Evolutionary conservation across 768 basidiomycete species (phyloP).

Genomic region (Cystofilobasidium bisporidii): DNA sequence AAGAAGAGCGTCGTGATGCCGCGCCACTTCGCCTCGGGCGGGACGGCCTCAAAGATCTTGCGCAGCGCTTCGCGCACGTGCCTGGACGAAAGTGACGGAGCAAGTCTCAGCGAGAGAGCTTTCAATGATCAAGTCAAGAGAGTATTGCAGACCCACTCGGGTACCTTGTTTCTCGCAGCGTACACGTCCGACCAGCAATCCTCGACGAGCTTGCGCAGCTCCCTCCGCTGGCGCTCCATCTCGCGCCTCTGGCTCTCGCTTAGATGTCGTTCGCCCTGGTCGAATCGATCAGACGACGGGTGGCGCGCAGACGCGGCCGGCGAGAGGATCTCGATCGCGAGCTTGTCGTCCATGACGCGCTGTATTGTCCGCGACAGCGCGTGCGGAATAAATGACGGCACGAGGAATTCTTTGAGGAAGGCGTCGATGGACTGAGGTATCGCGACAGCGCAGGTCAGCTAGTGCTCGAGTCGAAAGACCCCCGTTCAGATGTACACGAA

Average conservation of each 20-base stretch:
- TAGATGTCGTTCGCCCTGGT: constrained; percentile 54
- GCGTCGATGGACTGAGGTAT: constrained; percentile 61
- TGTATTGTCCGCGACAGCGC: constrained; percentile 46
- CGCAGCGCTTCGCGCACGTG: constrained; percentile 8
- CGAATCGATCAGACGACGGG: constrained; percentile 43
- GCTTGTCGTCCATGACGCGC: constrained; percentile 58
- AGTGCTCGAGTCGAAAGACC: not conserved
- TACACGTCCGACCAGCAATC: constrained; percentile 45
- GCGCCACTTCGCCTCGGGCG: constrained; percentile 5
- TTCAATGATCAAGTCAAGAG: too few species aligned
- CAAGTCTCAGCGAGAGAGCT: not conserved
- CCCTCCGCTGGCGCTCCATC: constrained; percentile 66
- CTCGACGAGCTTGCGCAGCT: constrained; percentile 49
- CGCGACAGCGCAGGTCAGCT: not conserved
- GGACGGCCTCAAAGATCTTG: constrained; percentile 1
- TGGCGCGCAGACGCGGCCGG: constrained; percentile 41
- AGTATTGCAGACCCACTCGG: constrained; percentile 5
- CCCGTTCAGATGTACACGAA: too few species aligned
- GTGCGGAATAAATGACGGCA: constrained; percentile 59
- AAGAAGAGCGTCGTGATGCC: constrained; percentile 16
- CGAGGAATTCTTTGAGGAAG: constrained; percentile 70
- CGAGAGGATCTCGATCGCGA: constrained; percentile 75
- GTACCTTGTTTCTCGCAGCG: not conserved
- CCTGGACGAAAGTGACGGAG: not conserved
- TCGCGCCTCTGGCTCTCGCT: constrained; percentile 51